A percentile compares a stretch with the other conserved stretches of the same genome.
Evolutionary conservation across 192 early-diverging fungal species (phyloP).

Genomic region (Mortierella antarctica): DNA sequence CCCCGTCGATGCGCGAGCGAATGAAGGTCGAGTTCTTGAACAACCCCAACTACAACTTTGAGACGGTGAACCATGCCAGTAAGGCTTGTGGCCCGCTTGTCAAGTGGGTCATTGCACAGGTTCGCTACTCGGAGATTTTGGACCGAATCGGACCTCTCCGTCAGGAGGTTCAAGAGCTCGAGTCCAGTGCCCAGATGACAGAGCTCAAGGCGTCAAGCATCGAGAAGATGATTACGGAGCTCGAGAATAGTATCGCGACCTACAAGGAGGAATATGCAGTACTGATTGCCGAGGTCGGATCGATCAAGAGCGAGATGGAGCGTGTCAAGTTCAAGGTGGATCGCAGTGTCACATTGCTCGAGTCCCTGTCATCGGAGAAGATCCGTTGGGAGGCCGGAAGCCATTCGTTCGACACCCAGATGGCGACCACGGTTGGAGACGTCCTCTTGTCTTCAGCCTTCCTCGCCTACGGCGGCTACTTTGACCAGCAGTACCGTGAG

Average conservation of each 20-base stretch:
- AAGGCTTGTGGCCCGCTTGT: slow-evolving; percentile 99
- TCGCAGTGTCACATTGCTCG: slow-evolving; percentile 87
- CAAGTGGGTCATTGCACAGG: slow-evolving; percentile 98
- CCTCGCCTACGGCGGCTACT: slow-evolving; percentile 96
- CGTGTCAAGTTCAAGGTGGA: slow-evolving; percentile 93
- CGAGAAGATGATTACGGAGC: slow-evolving; percentile 80
- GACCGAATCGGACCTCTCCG: slow-evolving; percentile 96
- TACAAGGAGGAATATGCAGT: slow-evolving; percentile 98
- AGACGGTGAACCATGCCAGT: slow-evolving; percentile 94
- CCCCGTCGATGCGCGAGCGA: slow-evolving; percentile 77
- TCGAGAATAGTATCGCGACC: slow-evolving; percentile 88
- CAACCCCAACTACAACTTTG: slow-evolving; percentile 93
- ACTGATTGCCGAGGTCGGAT: slow-evolving; percentile 93
- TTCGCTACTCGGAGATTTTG: slow-evolving; percentile 91
- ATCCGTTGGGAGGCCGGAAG: slow-evolving; percentile 92
- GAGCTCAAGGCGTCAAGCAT: slow-evolving; percentile 77
- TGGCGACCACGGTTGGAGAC: slow-evolving; percentile 99
- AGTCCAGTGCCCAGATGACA: slow-evolving; percentile 79
- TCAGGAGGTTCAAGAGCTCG: slow-evolving; percentile 87
- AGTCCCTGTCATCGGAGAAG: slow-evolving; percentile 91
- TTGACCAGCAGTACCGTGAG: slow-evolving; percentile 96
- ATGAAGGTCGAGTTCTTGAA: slow-evolving; percentile 82
- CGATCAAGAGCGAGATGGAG: slow-evolving; percentile 92
- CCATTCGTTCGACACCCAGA: slow-evolving; percentile 92
- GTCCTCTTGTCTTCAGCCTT: slow-evolving; percentile 93